phyloP scores from a whole-genome alignment of 129 eudicot genomes.

The Solidago caesia region DNA sequence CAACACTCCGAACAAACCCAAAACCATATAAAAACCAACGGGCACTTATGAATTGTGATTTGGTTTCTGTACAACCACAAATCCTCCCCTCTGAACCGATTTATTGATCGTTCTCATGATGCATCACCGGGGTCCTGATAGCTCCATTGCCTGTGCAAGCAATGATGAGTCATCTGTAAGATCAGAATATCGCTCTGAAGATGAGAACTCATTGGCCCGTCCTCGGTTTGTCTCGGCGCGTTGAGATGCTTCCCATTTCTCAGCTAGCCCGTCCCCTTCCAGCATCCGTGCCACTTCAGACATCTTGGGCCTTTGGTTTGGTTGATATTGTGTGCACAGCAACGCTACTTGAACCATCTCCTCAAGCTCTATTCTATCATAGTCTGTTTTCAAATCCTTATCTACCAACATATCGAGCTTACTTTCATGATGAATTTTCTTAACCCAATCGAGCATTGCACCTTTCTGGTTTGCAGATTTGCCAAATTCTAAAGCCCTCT shows the following conservation, averaged over 20 bases:
- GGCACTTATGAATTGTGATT: constrained; percentile 23
- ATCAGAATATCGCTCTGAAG: constrained; percentile 88
- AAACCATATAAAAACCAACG: constrained; percentile 10
- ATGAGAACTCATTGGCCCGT: constrained; percentile 72
- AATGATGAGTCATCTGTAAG: constrained; percentile 87
- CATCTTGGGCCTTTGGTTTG: constrained; percentile 82
- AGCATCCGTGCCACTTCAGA: constrained; percentile 97
- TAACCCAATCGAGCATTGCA: constrained; percentile 94
- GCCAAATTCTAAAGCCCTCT: constrained; percentile 80
- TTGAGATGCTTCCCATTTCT: constrained; percentile 93
- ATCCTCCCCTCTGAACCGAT: not conserved
- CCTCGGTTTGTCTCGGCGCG: constrained; percentile 67
- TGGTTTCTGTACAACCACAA: constrained; percentile 39
- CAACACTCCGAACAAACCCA: constrained; percentile 27
- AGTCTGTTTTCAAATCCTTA: constrained; percentile 61
- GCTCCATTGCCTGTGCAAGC: constrained; percentile 98
- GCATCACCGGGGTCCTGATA: constrained; percentile 87
- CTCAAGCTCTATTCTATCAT: constrained; percentile 74
- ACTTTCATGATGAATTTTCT: constrained; percentile 79
- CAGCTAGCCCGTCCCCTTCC: constrained; percentile 97
- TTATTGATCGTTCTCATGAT: constrained; percentile 14
- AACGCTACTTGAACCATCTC: constrained; percentile 88
- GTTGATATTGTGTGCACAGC: constrained; percentile 71
- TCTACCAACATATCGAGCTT: constrained; percentile 83
- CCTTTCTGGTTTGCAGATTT: constrained; percentile 96